These are phyloP conservation scores for Russula foetens DNA, from an alignment of 768 basidiomycete genomes.

Conservation along the genomic window DNA sequence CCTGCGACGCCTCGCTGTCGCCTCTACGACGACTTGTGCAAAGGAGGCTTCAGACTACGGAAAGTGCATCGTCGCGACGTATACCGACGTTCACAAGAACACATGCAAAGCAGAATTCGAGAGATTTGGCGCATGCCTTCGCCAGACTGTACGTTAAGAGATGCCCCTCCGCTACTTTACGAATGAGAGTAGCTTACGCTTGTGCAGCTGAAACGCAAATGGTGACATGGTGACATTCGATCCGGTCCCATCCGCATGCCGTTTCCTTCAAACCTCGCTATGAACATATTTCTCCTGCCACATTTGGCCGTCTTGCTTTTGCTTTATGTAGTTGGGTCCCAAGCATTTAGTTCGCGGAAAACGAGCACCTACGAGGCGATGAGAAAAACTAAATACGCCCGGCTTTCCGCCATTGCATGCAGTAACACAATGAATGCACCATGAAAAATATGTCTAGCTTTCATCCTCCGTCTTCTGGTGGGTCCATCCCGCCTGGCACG, in stretches of 20 bases:
- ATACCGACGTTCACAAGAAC: conserved; percentile 78
- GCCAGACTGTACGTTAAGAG: conserved; percentile 52
- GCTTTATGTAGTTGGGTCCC: not conserved
- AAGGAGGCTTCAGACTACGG: conserved; percentile 74
- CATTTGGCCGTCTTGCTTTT: not conserved
- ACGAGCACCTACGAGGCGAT: not conserved
- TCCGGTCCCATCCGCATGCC: not conserved
- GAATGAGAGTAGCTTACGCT: not conserved
- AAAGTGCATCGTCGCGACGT: conserved; percentile 76
- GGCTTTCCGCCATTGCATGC: not conserved
- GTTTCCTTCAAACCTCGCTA: not conserved
- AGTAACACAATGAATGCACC: conserved; percentile 5
- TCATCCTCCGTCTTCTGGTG: conserved; percentile 9
- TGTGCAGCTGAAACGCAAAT: conserved; percentile 48
- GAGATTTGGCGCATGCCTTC: conserved; percentile 77
- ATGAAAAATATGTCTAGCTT: conserved; percentile 1
- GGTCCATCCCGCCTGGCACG: conserved; percentile 27
- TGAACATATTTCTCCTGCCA: too few relatives aligned
- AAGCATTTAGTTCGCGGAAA: not conserved
- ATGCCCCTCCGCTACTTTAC: not conserved
- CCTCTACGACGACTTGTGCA: conserved; percentile 66
- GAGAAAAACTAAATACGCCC: conserved; percentile 2
- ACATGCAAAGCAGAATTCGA: conserved; percentile 80
- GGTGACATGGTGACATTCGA: conserved; percentile 37
- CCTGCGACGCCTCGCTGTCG: conserved; percentile 56